Evolutionary conservation across 225 moss, liverwort and hornwort species (phyloP).

Genomic region (Bryoerythrophyllum caledonicum): DNA sequence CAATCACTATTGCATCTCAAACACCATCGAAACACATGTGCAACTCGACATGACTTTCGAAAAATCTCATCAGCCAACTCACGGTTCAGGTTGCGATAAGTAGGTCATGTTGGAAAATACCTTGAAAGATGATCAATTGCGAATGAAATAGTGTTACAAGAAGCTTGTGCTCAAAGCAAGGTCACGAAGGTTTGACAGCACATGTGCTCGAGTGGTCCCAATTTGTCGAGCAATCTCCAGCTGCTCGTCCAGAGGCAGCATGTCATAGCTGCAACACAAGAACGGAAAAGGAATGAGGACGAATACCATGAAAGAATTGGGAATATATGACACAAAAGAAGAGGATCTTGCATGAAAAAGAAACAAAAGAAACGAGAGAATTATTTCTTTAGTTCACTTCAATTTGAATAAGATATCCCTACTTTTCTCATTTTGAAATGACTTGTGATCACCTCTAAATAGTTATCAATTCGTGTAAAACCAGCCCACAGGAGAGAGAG

Average conservation of each 20-base stretch:
- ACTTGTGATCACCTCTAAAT: too few relatives aligned
- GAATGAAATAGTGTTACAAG: conserved; percentile 36
- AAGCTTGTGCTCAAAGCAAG: conserved; percentile 92
- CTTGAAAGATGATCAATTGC: neutral
- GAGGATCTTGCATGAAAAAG: too few relatives aligned
- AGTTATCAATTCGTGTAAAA: too few relatives aligned
- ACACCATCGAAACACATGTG: neutral
- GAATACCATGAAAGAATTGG: neutral
- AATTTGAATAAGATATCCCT: too few relatives aligned
- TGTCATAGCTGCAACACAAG: conserved; percentile 54
- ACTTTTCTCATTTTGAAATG: too few relatives aligned
- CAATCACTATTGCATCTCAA: neutral
- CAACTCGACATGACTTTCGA: neutral
- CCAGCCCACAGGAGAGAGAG: too few relatives aligned
- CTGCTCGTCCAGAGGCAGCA: conserved; percentile 93
- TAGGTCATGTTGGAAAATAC: neutral
- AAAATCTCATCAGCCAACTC: neutral
- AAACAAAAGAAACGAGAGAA: too few relatives aligned
- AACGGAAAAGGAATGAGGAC: neutral
- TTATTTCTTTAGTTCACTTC: too few relatives aligned
- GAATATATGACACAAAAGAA: too few relatives aligned
- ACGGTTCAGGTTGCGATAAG: neutral
- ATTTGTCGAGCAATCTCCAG: conserved; percentile 94
- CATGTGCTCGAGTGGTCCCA: conserved; percentile 82
- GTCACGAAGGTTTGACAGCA: conserved; percentile 92